phyloP scores from a whole-genome alignment of 2,329 filamentous ascomycete genomes.

The Leptographium procerum region DNA sequence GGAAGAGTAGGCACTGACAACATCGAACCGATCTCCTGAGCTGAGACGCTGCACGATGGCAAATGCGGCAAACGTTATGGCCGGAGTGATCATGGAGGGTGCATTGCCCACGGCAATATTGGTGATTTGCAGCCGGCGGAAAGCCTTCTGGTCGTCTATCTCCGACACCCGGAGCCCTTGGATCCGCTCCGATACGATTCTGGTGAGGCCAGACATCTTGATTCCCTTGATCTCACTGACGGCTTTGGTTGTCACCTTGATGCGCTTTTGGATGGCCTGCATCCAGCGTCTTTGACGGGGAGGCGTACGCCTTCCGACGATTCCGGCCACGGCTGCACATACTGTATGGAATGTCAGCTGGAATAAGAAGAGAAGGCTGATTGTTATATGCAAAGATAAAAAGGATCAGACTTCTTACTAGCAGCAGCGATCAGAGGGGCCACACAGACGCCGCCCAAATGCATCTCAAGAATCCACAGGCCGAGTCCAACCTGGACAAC shows the following conservation, averaged over 20 bases:
- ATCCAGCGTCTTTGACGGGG: conserved; percentile 27
- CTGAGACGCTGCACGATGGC: not conserved
- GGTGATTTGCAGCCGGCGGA: not conserved
- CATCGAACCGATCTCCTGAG: not conserved
- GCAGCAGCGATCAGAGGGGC: not conserved
- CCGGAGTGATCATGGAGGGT: not conserved
- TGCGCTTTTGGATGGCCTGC: conserved; percentile 33
- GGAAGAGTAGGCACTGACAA: not conserved
- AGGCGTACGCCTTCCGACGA: not conserved
- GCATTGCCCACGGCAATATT: not conserved
- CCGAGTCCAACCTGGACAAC: not conserved
- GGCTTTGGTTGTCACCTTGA: conserved; percentile 34
- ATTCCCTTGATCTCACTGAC: conserved; percentile 40
- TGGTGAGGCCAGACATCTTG: conserved; percentile 35
- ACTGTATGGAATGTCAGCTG: not conserved
- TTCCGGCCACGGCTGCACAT: not conserved
- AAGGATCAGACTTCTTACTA: not conserved
- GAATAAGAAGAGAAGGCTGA: not conserved
- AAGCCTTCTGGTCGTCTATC: not conserved
- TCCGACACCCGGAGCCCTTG: not conserved
- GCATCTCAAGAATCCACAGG: conserved; percentile 1
- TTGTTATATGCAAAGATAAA: not conserved
- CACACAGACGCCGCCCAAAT: not conserved
- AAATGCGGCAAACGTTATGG: not conserved
- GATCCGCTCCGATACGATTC: conserved; percentile 17